Evolutionary conservation across 163 green algal species (phyloP).

Genomic region (Trebouxia gelatinosa): DNA sequence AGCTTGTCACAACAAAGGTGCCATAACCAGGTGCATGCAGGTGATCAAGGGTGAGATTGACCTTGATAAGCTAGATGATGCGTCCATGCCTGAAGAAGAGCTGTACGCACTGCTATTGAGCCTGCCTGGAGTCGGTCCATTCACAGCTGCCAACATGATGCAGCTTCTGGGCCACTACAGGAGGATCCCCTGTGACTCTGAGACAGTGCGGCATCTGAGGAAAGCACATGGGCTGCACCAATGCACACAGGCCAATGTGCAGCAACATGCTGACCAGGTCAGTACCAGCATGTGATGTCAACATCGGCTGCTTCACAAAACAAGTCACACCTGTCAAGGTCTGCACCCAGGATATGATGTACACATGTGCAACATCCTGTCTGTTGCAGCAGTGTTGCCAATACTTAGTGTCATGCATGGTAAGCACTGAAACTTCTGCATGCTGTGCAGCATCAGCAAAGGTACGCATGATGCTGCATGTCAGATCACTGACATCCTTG

Average conservation of each 20-base stretch:
- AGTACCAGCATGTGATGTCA: too few species aligned
- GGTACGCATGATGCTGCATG: too few species aligned
- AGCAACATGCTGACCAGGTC: slow-evolving; percentile 32
- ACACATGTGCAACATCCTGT: not conserved
- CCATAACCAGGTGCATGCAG: too few species aligned
- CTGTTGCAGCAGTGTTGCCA: not conserved
- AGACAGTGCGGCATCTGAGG: slow-evolving; percentile 32
- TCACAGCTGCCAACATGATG: slow-evolving; percentile 33
- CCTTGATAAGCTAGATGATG: slow-evolving; percentile 16
- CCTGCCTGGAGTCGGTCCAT: slow-evolving; percentile 31
- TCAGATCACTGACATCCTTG: too few species aligned
- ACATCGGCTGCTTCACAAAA: too few species aligned
- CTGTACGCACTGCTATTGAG: not conserved
- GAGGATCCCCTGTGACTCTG: slow-evolving; percentile 31
- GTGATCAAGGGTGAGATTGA: not conserved
- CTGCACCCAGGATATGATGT: not conserved
- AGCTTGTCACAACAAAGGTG: too few species aligned
- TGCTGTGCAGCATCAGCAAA: too few species aligned
- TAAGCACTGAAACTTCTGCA: too few species aligned
- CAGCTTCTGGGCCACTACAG: slow-evolving; percentile 33
- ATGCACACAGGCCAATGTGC: slow-evolving; percentile 15
- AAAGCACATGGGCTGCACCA: not conserved
- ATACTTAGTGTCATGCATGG: too few species aligned
- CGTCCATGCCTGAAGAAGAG: not conserved
- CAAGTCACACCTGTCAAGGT: not conserved